Base-by-base conservation (phyloP, 2,329 filamentous ascomycete species). In the Ophiostoma novo-ulmi region DNA sequence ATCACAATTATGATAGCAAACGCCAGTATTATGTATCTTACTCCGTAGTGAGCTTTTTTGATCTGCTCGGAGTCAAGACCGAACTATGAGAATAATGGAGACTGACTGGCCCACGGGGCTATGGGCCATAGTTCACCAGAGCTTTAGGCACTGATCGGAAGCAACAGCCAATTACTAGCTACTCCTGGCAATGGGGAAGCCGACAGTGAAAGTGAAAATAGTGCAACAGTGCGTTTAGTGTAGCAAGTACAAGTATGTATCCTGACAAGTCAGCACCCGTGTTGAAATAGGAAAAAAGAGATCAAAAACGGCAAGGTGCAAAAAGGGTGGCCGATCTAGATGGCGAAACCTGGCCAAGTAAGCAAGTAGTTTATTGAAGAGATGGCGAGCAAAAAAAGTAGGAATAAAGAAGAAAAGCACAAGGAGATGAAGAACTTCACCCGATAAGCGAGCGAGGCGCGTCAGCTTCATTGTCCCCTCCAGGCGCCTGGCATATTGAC, bases 401-500 rank as follows among this genome's bases (percentile, higher is more conserved):
- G 22, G 7, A 58, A 17, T 26, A 26, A 20, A 48, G 44, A 17
- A 5, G 13, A 17, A 17, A 17, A 17, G 14, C 44, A 48, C 13
- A 48, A 17, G 38, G 44, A 48, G 22, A 58, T 58, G 52, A 22
- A 58, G n/a, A 58, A 58, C 52, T 26, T 17, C 13, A 36, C 13
- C 58, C n/a, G 22, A 63, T 63, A 63, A 35, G 58, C 58, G 58
- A 63, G 58, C 58, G 26, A 63, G 14, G 26, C 58, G 58, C 58
- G 58, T 31, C 31, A 58, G 52, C n/a, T 26, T 22, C 52, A 31
- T 58, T 26, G 31, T 31, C 31, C 7, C n/a, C n/a, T 26, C 22
- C 52, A 10, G 22, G n/a, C 52, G n/a, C 22, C 52, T 17, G n/a
- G 52, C 52, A 58, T 26, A 58, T 22, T 58, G 10, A 10, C 44